Base-by-base conservation (phyloP, 306 rosid species). In the Herpetospermum pedunculosum region DNA sequence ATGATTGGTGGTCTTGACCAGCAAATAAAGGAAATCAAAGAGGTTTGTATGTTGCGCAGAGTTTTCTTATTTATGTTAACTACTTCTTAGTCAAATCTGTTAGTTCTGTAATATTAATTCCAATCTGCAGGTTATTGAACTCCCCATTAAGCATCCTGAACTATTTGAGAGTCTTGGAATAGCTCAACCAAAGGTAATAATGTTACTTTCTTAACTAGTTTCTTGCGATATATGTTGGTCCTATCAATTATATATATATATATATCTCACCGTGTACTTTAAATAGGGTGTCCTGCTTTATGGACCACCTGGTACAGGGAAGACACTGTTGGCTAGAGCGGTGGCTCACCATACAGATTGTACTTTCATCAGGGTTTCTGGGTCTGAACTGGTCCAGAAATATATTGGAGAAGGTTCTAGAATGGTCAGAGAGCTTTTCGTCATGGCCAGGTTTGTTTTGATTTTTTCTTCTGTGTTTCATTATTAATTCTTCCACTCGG, bases 1-100 rank as follows among this genome's bases (percentile, higher is more conserved):
- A 95, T 95, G 97, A 95, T 95, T 68, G 99, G 99, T 87, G 99
- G 99, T 71, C 90, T 95, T 44, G 99, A 95, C 79, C 99, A 95
- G 85, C 99, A 95, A 83, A 95, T 95, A 80, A 95, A 95, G 74
- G 99, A 95, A 83, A 95, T 95, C 21, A 95, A 95, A 70, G 99
- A 95, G 97, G 99, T 89, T 69, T 32, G 29, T 53, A 54, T 26
- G 38, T 58, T 75, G 55, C 72, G 26, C 30, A 11, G 60, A 25
- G 25, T 79, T 76, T 75, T 55, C 62, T 13, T 59, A 25, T 76
- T 72, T 68, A 74, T 73, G 48, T 35, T 46, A 32, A 35, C 50
- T 59, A 28, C 69, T 55, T 63, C 8, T 28, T 26, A 35, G 25
- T 60, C 48, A 72, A n/a, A 23, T 41, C 52, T 41, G 41, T 58